Evolutionary conservation across 768 basidiomycete genomes (phyloP).

Genomic region (Amanita exitialis): DNA sequence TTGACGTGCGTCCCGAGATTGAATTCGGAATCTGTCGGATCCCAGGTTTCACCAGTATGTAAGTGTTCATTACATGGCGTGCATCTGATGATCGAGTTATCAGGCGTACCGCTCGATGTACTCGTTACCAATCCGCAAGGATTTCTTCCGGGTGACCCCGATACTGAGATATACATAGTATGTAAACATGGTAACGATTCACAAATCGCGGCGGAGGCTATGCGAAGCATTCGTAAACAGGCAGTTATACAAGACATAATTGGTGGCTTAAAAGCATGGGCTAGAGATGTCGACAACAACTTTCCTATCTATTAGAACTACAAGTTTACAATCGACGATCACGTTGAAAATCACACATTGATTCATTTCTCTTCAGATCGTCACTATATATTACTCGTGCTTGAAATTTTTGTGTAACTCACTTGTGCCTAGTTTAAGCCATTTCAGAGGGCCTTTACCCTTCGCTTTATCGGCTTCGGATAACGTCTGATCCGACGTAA

Average conservation of each 20-base stretch:
- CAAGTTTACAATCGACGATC: background rate
- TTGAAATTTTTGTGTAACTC: conserved; percentile 15
- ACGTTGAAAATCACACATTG: conserved; percentile 4
- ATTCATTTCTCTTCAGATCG: background rate
- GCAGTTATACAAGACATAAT: conserved; percentile 53
- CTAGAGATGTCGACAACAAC: conserved; percentile 53
- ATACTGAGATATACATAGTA: conserved; percentile 42
- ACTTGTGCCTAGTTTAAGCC: conserved; percentile 66
- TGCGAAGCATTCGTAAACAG: conserved; percentile 26
- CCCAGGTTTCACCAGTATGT: conserved; percentile 63
- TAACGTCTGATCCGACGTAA: conserved; percentile 11
- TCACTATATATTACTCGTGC: background rate
- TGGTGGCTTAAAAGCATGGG: conserved; percentile 81
- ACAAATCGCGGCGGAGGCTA: conserved; percentile 69
- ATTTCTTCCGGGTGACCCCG: conserved; percentile 20
- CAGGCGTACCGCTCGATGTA: conserved; percentile 67
- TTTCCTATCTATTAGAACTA: conserved; percentile 71
- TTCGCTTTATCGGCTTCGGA: conserved; percentile 15
- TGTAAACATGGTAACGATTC: conserved; percentile 94
- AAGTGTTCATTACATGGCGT: background rate
- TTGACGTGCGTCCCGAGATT: conserved; percentile 72
- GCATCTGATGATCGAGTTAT: background rate
- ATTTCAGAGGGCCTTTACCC: conserved; percentile 61
- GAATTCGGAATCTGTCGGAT: conserved; percentile 87
- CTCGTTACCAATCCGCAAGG: conserved; percentile 52